Evolutionary conservation across 345 rosid genomes (phyloP).

Genomic region (Ailanthus altissimus): DNA sequence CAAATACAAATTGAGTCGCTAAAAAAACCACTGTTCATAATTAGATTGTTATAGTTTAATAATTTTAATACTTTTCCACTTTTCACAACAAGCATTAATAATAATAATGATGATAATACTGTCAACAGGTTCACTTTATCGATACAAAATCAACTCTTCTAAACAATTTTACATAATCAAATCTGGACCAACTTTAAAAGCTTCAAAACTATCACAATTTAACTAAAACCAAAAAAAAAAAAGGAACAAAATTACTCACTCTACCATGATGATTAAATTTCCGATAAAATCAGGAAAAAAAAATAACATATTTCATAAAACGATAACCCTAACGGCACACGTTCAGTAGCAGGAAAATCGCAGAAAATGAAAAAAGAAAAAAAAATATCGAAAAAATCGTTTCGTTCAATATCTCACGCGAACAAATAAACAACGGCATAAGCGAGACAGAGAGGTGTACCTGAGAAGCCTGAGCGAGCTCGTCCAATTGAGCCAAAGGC

Average conservation of each 20-base stretch:
- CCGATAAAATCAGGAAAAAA: neutral
- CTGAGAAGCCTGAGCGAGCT: constrained; percentile 78
- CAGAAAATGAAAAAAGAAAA: neutral
- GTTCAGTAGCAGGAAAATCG: neutral
- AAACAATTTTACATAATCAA: neutral
- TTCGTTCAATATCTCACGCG: neutral
- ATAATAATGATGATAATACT: neutral
- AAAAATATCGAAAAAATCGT: neutral
- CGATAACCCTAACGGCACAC: neutral
- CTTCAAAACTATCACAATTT: neutral
- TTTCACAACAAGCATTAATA: neutral
- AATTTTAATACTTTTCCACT: neutral
- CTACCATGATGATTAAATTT: neutral
- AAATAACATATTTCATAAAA: neutral
- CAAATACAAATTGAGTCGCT: neutral
- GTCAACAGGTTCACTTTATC: neutral
- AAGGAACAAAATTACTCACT: neutral
- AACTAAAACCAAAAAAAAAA: neutral
- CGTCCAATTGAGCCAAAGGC: constrained; percentile 54
- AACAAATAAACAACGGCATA: neutral
- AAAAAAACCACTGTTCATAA: neutral
- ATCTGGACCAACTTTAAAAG: constrained; percentile 6
- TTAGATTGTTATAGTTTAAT: neutral
- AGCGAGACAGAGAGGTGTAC: constrained; percentile 31
- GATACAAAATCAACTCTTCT: neutral